Evolutionary conservation across 768 basidiomycete species (phyloP), one percentile per base, ranked within the genome.

Genomic region (Sarcomyxa edulis): DNA sequence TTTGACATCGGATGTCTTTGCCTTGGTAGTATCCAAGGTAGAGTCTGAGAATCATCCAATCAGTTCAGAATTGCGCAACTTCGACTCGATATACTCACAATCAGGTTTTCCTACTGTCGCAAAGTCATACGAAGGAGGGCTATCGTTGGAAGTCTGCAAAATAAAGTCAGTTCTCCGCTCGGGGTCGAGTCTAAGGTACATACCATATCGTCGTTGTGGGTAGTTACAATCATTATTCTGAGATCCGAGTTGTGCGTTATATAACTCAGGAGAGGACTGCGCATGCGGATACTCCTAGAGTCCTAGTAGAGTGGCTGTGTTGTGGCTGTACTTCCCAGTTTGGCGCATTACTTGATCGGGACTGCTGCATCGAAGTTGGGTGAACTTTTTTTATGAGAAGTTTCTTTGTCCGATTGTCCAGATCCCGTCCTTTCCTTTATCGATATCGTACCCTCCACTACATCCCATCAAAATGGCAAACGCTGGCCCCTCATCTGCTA

Each of bases 91-190:
- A n/a, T n/a, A n/a, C n/a, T n/a, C n/a, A n/a, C n/a, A n/a, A n/a
- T n/a, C n/a, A n/a, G n/a, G n/a, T n/a, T n/a, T 7, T 11, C 9
- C 14, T 6, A 56, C 56, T 16, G 56, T 53, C 9, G 62, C 51
- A 28, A 47, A 49, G 42, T 76, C 72, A 37, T 78, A 78, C 6
- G 76, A 60, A 28, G 76, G 76, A 27, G 76, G 76, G 27, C 43
- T 67, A 9, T 78, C 68, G 26, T 52, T 49, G 14, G 49, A 52
- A 43, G 45, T 40, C 36, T 46, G 41, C 11, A 32, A 23, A 25
- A 35, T 16, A 33, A 44, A 25, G 22, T 30, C 35, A 24, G 31
- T 10, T 11, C 14, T n/a, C 7, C n/a, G 14, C 7, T 19, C 12
- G n/a, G 23, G 11, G 14, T n/a, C 19, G 14, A 6, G 9, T 28